These are phyloP conservation scores for Neurospora sp. DNA, from an alignment of 495 filamentous ascomycete genomes.

Conservation along the genomic window DNA sequence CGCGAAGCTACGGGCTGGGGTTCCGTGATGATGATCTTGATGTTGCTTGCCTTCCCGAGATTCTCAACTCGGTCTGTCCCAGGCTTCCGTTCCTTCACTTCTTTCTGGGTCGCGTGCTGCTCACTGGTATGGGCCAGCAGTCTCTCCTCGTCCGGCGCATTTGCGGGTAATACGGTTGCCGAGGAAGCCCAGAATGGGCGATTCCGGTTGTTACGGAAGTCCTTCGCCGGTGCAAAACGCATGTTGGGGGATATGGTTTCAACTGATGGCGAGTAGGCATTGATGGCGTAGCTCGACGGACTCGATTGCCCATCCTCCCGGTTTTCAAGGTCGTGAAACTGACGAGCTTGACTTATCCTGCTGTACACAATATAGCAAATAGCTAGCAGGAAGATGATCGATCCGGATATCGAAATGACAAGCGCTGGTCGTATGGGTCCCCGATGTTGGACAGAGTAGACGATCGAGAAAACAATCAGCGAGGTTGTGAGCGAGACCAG, in stretches of 20 bases:
- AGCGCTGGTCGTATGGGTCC: background rate
- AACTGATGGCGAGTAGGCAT: background rate
- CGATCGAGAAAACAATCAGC: background rate
- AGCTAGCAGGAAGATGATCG: background rate
- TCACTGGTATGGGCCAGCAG: background rate
- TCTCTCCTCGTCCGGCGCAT: background rate
- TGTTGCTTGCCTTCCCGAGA: background rate
- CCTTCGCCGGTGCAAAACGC: background rate
- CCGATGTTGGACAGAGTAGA: background rate
- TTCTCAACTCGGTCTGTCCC: background rate
- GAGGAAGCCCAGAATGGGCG: background rate
- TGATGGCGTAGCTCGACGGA: background rate
- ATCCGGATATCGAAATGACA: background rate
- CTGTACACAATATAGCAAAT: background rate
- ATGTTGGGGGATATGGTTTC: background rate
- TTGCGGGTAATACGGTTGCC: background rate
- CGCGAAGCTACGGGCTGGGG: background rate
- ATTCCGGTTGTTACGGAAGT: background rate
- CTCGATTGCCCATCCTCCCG: background rate
- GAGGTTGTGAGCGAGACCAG: background rate
- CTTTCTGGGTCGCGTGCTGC: background rate
- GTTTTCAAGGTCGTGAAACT: background rate
- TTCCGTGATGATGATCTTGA: background rate
- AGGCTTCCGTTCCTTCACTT: background rate
- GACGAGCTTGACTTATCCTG: background rate